Conservation (phyloP, 2,329 filamentous ascomycete genomes). For the Scedosporium apiospermum region DNA sequence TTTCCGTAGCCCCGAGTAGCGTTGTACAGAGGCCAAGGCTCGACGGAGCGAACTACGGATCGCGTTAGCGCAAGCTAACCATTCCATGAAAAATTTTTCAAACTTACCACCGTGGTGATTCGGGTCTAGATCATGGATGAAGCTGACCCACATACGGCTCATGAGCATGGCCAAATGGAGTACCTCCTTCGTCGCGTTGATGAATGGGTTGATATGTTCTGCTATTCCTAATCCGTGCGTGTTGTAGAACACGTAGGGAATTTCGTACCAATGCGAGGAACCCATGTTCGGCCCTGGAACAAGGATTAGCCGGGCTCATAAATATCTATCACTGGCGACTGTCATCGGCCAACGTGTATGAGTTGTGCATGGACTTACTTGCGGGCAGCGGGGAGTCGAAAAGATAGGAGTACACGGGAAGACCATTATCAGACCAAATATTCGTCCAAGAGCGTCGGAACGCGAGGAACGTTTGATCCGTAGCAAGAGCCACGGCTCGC, state of each 20-base stretch:
- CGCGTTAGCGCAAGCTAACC: not conserved
- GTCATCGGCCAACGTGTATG: no score
- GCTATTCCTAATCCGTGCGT: slow-evolving; percentile 29
- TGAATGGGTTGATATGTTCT: slow-evolving; percentile 24
- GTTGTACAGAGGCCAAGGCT: not conserved
- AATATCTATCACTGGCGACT: not conserved
- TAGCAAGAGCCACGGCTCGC: slow-evolving; percentile 41
- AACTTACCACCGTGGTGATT: slow-evolving; percentile 20
- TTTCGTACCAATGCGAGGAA: slow-evolving; percentile 19
- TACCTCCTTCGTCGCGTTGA: slow-evolving; percentile 25
- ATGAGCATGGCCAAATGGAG: slow-evolving; percentile 33
- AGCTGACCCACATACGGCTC: slow-evolving; percentile 41
- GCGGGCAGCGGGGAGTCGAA: slow-evolving; percentile 27
- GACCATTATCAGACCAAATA: slow-evolving; percentile 34
- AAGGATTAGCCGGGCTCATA: slow-evolving; percentile 15
- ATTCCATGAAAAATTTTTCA: not conserved
- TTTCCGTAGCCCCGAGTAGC: not conserved
- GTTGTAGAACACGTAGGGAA: slow-evolving; percentile 39
- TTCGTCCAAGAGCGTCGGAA: slow-evolving; percentile 43
- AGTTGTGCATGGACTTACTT: slow-evolving; percentile 6
- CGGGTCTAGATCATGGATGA: slow-evolving; percentile 35
- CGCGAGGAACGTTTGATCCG: slow-evolving; percentile 46
- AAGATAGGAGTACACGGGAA: slow-evolving; percentile 45
- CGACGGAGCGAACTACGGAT: not conserved
- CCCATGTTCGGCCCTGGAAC: slow-evolving; percentile 12